Conservation (phyloP, 345 rosid species). For the Sonneratia caseolaris region DNA sequence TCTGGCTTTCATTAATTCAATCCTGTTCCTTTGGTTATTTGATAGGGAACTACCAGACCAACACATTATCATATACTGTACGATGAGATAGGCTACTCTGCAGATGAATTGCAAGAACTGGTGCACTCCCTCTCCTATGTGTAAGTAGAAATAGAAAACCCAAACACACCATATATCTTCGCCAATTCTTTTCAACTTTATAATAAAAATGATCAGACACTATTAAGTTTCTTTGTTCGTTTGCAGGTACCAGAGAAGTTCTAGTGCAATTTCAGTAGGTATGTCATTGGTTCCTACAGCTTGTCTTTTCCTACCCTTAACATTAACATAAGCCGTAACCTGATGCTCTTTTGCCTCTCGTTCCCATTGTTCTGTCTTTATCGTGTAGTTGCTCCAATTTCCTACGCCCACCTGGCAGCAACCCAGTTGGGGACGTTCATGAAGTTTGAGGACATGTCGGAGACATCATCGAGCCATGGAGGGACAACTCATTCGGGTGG, state of each 20-base stretch:
- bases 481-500: constrained; percentile 39
- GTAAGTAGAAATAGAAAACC: background rate
- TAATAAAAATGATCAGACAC: background rate
- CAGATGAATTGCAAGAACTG: constrained; percentile 17
- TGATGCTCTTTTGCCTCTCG: background rate
- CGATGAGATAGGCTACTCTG: constrained; percentile 10
- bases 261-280: constrained; percentile 87
- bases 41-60: constrained; percentile 18
- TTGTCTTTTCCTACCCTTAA: too few species aligned
- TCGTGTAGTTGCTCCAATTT: constrained; percentile 47
- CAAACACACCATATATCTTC: background rate
- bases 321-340: background rate
- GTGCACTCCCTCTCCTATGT: constrained; percentile 17
- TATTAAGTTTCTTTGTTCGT: background rate
- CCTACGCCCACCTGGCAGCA: constrained; percentile 57
- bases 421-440: constrained; percentile 37
- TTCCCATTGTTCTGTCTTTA: background rate
- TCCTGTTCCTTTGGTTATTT: background rate
- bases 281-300: background rate
- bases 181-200: background rate
- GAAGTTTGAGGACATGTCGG: constrained; percentile 46
- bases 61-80: constrained; percentile 17
- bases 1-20: background rate
- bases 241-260: constrained; percentile 79
- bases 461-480: constrained; percentile 48